Evolutionary conservation across 352 stramenopile species (phyloP).

Genomic region (Phytopythium helicoides): DNA sequence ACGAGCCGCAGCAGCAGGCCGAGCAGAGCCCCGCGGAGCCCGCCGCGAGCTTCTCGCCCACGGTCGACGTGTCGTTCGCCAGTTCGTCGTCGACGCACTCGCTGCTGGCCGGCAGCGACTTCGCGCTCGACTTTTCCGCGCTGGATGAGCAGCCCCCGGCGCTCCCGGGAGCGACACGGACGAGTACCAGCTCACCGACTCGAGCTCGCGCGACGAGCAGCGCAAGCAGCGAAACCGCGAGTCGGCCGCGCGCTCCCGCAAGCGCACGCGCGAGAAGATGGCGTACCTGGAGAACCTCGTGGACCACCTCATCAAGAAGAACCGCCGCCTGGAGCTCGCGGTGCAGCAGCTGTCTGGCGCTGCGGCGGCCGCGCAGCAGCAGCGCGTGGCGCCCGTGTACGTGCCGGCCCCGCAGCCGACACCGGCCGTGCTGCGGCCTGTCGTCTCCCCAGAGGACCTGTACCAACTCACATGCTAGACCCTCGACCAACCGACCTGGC

Average conservation of each 20-base stretch:
- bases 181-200: constrained; percentile 1
- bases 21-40: not conserved
- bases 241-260: constrained; percentile 16
- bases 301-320: constrained; percentile 12
- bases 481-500: not conserved
- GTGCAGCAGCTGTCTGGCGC: constrained; percentile 7
- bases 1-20: not conserved
- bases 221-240: constrained; percentile 15
- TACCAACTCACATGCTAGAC: constrained; percentile 5
- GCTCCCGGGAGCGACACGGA: constrained; percentile 13
- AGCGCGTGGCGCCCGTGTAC: constrained; percentile 1
- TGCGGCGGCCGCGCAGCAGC: not conserved
- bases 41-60: constrained; percentile 3
- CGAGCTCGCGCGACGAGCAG: constrained; percentile 7
- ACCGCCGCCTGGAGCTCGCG: constrained; percentile 7
- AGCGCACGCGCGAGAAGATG: constrained; percentile 15
- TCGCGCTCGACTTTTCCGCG: constrained; percentile 4
- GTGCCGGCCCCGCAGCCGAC: not conserved
- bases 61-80: not conserved
- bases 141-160: constrained; percentile 5
- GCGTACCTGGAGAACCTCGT: constrained; percentile 14
- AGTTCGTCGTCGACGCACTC: constrained; percentile 2
- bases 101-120: constrained; percentile 6
- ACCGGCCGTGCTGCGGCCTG: not conserved
- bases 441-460: not conserved